Evolutionary conservation across 495 filamentous ascomycete genomes (phyloP).

Genomic region (Aspergillus sclerotioniger): DNA sequence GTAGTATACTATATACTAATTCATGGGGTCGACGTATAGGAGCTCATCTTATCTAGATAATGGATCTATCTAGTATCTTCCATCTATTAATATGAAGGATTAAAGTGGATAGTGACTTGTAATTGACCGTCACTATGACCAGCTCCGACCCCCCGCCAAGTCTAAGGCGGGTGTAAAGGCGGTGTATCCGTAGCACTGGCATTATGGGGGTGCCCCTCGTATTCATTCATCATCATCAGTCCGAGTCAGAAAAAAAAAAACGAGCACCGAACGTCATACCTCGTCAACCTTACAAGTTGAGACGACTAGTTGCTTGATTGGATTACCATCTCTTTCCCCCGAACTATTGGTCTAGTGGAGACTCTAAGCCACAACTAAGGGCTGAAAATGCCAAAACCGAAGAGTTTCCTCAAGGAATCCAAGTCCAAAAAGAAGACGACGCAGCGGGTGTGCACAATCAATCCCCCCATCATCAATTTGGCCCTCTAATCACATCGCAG

Average conservation of each 20-base stretch:
- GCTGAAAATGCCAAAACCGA: constrained; percentile 51
- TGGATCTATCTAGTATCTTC: not conserved
- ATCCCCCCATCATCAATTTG: not conserved
- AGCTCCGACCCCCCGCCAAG: too few relatives aligned
- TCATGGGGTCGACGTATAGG: not conserved
- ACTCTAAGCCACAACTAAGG: not conserved
- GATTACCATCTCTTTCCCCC: not conserved
- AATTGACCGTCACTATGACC: too few relatives aligned
- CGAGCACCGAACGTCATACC: not conserved
- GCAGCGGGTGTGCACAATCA: constrained; percentile 32
- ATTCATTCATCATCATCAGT: too few relatives aligned
- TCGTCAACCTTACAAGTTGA: not conserved
- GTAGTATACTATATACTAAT: not conserved
- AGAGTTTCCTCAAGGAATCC: constrained; percentile 48
- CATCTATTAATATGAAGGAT: not conserved
- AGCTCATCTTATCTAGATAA: not conserved
- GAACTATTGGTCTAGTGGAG: not conserved
- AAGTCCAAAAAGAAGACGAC: constrained; percentile 47
- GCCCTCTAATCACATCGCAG: constrained; percentile 23
- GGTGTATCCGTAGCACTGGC: too few relatives aligned
- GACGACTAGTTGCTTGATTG: not conserved
- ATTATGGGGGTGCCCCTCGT: too few relatives aligned
- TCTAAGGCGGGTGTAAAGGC: too few relatives aligned
- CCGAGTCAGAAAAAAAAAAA: not conserved
- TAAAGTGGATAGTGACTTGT: too few relatives aligned